A percentile compares a stretch with the other conserved stretches of the same genome.
phyloP scores from a whole-genome alignment of 805 yeast genomes.

The Kazachstania psychrophila region DNA sequence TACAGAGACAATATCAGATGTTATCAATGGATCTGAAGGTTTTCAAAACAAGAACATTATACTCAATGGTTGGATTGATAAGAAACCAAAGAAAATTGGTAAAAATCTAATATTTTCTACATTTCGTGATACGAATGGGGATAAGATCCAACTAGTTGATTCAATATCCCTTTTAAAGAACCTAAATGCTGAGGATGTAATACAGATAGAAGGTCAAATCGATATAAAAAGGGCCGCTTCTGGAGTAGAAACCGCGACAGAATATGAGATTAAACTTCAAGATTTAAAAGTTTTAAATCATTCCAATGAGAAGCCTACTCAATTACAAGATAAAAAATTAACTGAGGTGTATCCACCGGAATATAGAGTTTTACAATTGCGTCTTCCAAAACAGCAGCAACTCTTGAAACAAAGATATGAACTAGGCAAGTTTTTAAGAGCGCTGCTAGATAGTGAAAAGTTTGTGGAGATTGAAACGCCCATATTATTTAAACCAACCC shows the following conservation, averaged over 20 bases:
- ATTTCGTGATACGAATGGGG: slow-evolving; percentile 66
- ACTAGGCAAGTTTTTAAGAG: slow-evolving; percentile 41
- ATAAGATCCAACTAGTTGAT: slow-evolving; percentile 49
- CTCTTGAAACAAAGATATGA: slow-evolving; percentile 49
- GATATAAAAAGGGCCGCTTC: slow-evolving; percentile 19
- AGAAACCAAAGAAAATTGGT: slow-evolving; percentile 62
- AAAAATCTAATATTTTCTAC: slow-evolving; percentile 59
- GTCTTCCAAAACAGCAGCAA: slow-evolving; percentile 49
- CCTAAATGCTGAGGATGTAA: slow-evolving; percentile 64
- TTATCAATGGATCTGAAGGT: slow-evolving; percentile 1
- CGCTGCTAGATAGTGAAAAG: slow-evolving; percentile 31
- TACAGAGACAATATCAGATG: slow-evolving; percentile 7
- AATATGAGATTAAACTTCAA: slow-evolving; percentile 52
- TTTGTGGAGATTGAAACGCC: slow-evolving; percentile 93
- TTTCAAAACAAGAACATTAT: slow-evolving; percentile 26
- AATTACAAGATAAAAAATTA: slow-evolving; percentile 47
- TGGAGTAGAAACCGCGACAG: not conserved
- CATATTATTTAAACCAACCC: slow-evolving; percentile 84
- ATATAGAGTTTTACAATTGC: slow-evolving; percentile 69
- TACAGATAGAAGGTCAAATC: slow-evolving; percentile 53
- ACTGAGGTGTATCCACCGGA: slow-evolving; percentile 58
- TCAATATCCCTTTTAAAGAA: slow-evolving; percentile 34
- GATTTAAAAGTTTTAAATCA: slow-evolving; percentile 49
- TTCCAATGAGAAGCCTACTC: slow-evolving; percentile 57
- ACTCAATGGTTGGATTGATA: slow-evolving; percentile 78